Evolutionary conservation across 2,329 filamentous ascomycete genomes (phyloP).

Genomic region (Cladophialophora exuberans): DNA sequence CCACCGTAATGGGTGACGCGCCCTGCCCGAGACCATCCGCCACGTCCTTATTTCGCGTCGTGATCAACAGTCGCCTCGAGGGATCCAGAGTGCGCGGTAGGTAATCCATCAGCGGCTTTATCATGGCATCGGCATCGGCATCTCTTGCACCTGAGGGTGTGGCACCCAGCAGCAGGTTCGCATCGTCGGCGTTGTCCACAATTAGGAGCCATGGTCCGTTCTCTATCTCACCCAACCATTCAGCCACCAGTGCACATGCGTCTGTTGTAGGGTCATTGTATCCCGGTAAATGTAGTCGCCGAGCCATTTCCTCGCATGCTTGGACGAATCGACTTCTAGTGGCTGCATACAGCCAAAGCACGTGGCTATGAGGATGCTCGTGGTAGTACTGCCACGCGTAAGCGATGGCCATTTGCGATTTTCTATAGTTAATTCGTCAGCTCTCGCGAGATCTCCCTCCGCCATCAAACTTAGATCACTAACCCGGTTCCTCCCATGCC

Average conservation of each 20-base stretch:
- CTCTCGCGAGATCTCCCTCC: background rate
- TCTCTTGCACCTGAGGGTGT: too few relatives aligned
- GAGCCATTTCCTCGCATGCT: slow-evolving; percentile 27
- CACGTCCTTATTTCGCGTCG: background rate
- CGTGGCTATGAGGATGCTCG: background rate
- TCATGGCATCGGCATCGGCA: background rate
- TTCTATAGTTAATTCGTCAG: background rate
- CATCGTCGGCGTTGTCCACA: slow-evolving; percentile 34
- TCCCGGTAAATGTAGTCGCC: slow-evolving; percentile 21
- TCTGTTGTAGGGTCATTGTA: slow-evolving; percentile 23
- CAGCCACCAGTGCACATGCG: slow-evolving; percentile 14
- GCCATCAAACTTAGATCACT: background rate
- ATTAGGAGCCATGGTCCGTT: slow-evolving; percentile 31
- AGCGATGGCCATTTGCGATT: background rate
- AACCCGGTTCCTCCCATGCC: slow-evolving; percentile 1
- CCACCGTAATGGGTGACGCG: background rate
- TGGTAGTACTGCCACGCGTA: background rate
- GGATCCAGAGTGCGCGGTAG: background rate
- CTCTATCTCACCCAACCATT: slow-evolving; percentile 20
- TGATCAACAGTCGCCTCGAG: slow-evolving; percentile 11
- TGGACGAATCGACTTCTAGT: slow-evolving; percentile 22
- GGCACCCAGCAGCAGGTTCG: slow-evolving; percentile 16
- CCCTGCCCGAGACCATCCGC: background rate
- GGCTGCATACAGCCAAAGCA: background rate
- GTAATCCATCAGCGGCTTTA: slow-evolving; percentile 8